Evolutionary conservation across 495 filamentous ascomycete genomes (phyloP).

Genomic region (Bacidia gigantensis): DNA sequence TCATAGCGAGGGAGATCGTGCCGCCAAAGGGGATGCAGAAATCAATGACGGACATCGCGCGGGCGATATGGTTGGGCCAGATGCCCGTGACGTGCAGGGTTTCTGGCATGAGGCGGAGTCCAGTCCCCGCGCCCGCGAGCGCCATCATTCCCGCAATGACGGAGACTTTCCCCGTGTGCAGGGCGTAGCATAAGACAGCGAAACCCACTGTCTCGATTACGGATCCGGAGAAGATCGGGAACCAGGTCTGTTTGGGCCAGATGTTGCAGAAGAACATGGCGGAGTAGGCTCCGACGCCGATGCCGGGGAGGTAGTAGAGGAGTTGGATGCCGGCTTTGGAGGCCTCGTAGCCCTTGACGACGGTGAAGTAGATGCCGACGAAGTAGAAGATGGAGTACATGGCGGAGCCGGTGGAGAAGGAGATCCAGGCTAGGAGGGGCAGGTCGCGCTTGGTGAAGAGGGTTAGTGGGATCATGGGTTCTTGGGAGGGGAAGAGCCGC

Average conservation of each 20-base stretch:
- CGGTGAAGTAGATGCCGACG: slow-evolving; percentile 43
- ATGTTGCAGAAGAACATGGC: slow-evolving; percentile 41
- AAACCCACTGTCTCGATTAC: slow-evolving; percentile 34
- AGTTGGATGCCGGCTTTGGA: slow-evolving; percentile 37
- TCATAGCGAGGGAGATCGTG: slow-evolving; percentile 41
- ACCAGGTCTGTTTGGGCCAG: slow-evolving; percentile 42
- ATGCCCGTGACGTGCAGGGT: slow-evolving; percentile 40
- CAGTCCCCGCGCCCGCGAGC: slow-evolving; percentile 42
- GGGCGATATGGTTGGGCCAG: slow-evolving; percentile 36
- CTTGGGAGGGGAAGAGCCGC: slow-evolving; percentile 31
- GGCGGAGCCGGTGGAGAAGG: slow-evolving; percentile 37
- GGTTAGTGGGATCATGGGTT: slow-evolving; percentile 43
- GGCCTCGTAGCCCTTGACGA: slow-evolving; percentile 34
- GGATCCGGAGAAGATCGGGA: slow-evolving; percentile 35
- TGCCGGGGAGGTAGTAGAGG: slow-evolving; percentile 34
- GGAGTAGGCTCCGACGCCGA: slow-evolving; percentile 37
- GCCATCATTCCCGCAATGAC: slow-evolving; percentile 47
- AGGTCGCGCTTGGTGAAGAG: slow-evolving; percentile 38
- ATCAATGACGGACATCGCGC: slow-evolving; percentile 35
- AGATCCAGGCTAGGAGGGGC: slow-evolving; percentile 36
- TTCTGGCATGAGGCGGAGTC: slow-evolving; percentile 33
- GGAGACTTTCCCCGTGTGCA: slow-evolving; percentile 24
- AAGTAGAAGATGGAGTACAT: slow-evolving; percentile 46
- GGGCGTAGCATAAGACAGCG: slow-evolving; percentile 33
- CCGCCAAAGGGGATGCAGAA: slow-evolving; percentile 44